Evolutionary conservation across 2,329 filamentous ascomycete species (phyloP).

Genomic region (Botrytis aclada): DNA sequence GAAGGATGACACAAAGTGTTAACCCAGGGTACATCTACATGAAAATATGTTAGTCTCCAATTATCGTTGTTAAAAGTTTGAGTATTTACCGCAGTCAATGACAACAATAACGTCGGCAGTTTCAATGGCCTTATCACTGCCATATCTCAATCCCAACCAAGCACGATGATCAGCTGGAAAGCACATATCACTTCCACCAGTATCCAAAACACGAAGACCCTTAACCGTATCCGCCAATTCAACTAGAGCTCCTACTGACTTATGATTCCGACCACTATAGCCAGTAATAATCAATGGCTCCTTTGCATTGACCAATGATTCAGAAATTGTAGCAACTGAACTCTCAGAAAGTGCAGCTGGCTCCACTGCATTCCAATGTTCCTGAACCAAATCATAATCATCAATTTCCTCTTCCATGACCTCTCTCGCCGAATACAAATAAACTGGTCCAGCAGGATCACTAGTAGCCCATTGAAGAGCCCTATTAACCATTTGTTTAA

Average conservation of each 20-base stretch:
- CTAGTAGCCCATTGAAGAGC: slow-evolving; percentile 69
- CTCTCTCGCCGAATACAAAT: slow-evolving; percentile 64
- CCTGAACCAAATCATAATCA: slow-evolving; percentile 55
- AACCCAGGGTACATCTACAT: slow-evolving; percentile 81
- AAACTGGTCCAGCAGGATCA: slow-evolving; percentile 67
- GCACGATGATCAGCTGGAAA: slow-evolving; percentile 69
- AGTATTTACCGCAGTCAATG: slow-evolving; percentile 59
- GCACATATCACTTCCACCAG: slow-evolving; percentile 76
- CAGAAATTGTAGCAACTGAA: slow-evolving; percentile 58
- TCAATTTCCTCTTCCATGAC: slow-evolving; percentile 69
- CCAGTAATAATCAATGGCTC: slow-evolving; percentile 69
- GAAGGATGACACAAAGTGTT: slow-evolving; percentile 65
- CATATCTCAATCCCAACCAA: slow-evolving; percentile 70
- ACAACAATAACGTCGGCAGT: slow-evolving; percentile 82
- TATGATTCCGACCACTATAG: slow-evolving; percentile 67
- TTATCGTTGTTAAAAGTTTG: not conserved
- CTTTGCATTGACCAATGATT: slow-evolving; percentile 57
- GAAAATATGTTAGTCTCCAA: not conserved
- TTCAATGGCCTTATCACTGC: slow-evolving; percentile 68
- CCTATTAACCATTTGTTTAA: slow-evolving; percentile 73
- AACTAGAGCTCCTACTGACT: slow-evolving; percentile 58
- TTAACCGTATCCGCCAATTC: slow-evolving; percentile 65
- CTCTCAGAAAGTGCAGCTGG: slow-evolving; percentile 53
- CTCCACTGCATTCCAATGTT: slow-evolving; percentile 58
- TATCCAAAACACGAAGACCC: slow-evolving; percentile 69